A percentile compares a stretch with the other conserved stretches of the same genome.
Evolutionary conservation across 2,329 filamentous ascomycete genomes (phyloP).

Genomic region (Xylaria sp.): DNA sequence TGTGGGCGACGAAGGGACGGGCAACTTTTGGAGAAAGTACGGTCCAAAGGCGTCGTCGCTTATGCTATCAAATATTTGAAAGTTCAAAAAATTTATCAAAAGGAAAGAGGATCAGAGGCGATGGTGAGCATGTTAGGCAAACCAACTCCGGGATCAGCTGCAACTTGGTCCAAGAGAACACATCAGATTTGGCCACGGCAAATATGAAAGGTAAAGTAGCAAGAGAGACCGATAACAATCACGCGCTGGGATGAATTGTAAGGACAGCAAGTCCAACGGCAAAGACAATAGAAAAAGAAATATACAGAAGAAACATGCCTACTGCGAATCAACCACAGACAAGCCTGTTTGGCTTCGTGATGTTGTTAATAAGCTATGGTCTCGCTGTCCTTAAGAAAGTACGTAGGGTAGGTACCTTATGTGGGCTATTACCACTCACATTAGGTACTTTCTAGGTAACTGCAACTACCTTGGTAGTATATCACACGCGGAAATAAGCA

Average conservation of each 20-base stretch:
- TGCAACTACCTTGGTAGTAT: no score
- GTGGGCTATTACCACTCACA: not conserved
- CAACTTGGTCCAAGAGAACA: slow-evolving; percentile 15
- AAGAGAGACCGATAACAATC: not conserved
- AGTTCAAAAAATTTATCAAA: slow-evolving; percentile 33
- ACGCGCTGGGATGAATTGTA: not conserved
- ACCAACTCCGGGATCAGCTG: slow-evolving; percentile 4
- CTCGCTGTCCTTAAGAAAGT: slow-evolving; percentile 26
- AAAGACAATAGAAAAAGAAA: not conserved
- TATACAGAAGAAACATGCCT: not conserved
- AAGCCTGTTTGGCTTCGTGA: not conserved
- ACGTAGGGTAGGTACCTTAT: not conserved
- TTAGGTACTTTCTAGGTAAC: slow-evolving; percentile 9
- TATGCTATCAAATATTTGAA: slow-evolving; percentile 11
- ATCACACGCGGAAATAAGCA: no score
- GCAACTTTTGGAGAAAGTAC: not conserved
- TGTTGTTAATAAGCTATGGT: slow-evolving; percentile 18
- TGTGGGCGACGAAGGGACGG: no score
- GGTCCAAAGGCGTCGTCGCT: not conserved
- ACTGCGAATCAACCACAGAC: not conserved
- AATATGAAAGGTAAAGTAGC: not conserved
- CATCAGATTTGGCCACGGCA: slow-evolving; percentile 9
- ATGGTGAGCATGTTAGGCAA: slow-evolving; percentile 42
- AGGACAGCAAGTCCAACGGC: not conserved
- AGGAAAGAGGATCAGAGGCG: slow-evolving; percentile 21